Base-by-base conservation (phyloP, 1,284 basidiomycete species). In the Ustilago tritici region DNA sequence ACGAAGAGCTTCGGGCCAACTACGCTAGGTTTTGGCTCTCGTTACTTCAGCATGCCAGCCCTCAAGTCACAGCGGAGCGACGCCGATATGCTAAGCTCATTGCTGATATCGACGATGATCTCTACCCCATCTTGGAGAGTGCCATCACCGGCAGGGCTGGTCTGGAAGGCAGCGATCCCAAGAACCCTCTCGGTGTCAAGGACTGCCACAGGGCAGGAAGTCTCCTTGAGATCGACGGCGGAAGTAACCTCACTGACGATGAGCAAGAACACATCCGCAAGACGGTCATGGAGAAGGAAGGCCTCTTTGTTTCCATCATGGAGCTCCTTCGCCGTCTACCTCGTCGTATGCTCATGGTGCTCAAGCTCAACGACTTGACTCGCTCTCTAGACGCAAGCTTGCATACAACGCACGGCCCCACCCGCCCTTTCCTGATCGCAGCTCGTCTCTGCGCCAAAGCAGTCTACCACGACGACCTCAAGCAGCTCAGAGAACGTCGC, bases 381-480 rank as follows among this genome's bases (percentile, higher is more conserved):
- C 80, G 84, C 34, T 83, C 95, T 89, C 85, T 90, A 11, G 89
- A 90, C 72, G 82, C 85, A n/a, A 87, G 88, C 56, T 80, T 90
- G 47, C 86, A 88, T 31, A 90, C 89, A 0, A 90, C 89, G 0
- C 89, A 90, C 76, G 88, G 88, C 7, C 84, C 82, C 5, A 82
- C 85, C 1, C 79, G 87, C 28, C 80, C 82, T 19, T 99, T 98
- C 86, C 86, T 98, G 46, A 93, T 98, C 70, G 92, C 93, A 7
- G 95, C 95, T 0, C 92, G 94, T 80, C 97, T 94, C 87, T 98
- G 96, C 86, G 90, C 92, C 55, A 89, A 88, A 23, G 91, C 95
- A 43, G 92, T 95, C 2, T 97, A 94, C 92, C 88, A 90, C 78
- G 92, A 93, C 82, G 94, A 96, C 67, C 60, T 84, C 36, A 62